Evolutionary conservation across 2,329 filamentous ascomycete species (phyloP).

Genomic region (Periglandula ipomoeae): DNA sequence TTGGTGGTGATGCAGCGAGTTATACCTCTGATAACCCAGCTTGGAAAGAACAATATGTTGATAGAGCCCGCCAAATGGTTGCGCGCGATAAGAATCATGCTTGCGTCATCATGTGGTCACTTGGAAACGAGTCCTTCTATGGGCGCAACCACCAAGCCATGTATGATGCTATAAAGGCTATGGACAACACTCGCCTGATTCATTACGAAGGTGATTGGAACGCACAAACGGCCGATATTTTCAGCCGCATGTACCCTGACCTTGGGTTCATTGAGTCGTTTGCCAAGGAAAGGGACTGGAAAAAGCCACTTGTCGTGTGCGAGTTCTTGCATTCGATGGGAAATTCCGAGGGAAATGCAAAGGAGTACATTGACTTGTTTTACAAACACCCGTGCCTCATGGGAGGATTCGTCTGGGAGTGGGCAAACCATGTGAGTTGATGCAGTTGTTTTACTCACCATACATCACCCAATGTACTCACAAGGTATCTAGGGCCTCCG

Average conservation of each 20-base stretch:
- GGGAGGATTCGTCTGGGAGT: constrained; percentile 59
- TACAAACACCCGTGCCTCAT: constrained; percentile 41
- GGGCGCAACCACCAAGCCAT: constrained; percentile 59
- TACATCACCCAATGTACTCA: not conserved
- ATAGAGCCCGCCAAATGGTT: constrained; percentile 56
- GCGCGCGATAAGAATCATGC: constrained; percentile 51
- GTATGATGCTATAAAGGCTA: constrained; percentile 51
- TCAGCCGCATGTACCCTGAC: constrained; percentile 55
- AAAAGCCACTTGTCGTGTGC: constrained; percentile 49
- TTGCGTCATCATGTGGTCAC: constrained; percentile 60
- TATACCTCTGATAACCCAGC: constrained; percentile 51
- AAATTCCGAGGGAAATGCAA: constrained; percentile 57
- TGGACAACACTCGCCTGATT: constrained; percentile 48
- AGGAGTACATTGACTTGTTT: constrained; percentile 60
- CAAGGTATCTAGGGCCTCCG: constrained; percentile 26
- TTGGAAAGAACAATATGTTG: constrained; percentile 57
- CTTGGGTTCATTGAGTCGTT: constrained; percentile 34
- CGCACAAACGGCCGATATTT: constrained; percentile 52
- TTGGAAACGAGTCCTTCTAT: constrained; percentile 66
- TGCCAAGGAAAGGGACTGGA: constrained; percentile 32
- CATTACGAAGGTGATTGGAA: constrained; percentile 57
- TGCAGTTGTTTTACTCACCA: not conserved
- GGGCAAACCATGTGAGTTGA: constrained; percentile 42
- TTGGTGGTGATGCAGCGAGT: constrained; percentile 23
- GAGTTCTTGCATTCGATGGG: constrained; percentile 59